Conservation (phyloP, 805 yeast species). For the Hemisphaericaspora nanyangensis region DNA sequence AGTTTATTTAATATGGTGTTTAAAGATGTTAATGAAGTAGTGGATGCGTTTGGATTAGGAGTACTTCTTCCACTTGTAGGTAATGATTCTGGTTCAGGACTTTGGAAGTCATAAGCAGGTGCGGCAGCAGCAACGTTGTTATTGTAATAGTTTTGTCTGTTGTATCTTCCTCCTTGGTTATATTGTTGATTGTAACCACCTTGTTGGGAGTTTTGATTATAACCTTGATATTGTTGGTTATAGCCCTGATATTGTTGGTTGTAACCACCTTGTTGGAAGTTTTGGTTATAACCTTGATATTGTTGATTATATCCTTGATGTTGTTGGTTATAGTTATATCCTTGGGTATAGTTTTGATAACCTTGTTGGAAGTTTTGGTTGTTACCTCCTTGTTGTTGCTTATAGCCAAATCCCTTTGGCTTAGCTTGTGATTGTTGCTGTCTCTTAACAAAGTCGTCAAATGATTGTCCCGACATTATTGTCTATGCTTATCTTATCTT, state of each 20-base stretch:
- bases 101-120: conserved; percentile 1
- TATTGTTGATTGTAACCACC: conserved; percentile 2
- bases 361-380: not conserved
- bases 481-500: not conserved
- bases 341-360: not conserved
- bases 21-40: conserved; percentile 70
- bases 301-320: too few species aligned
- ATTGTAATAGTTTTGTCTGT: conserved; percentile 5
- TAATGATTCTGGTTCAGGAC: conserved; percentile 18
- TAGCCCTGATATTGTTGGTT: not conserved
- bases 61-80: conserved; percentile 36
- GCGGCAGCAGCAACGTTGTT: too few species aligned
- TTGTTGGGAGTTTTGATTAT: conserved; percentile 5
- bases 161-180: conserved; percentile 4
- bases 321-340: not conserved
- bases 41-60: conserved; percentile 44
- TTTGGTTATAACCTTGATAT: not conserved
- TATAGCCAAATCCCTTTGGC: conserved; percentile 29
- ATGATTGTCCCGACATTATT: conserved; percentile 27
- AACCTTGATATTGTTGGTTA: not conserved
- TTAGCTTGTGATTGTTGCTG: conserved; percentile 36
- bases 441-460: conserved; percentile 50
- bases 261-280: not conserved
- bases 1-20: conserved; percentile 63
- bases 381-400: conserved; percentile 12